Evolutionary conservation across 352 stramenopile genomes (phyloP), one percentile per base, ranked within the genome.

Genomic region (Globisporangium orthogonon): DNA sequence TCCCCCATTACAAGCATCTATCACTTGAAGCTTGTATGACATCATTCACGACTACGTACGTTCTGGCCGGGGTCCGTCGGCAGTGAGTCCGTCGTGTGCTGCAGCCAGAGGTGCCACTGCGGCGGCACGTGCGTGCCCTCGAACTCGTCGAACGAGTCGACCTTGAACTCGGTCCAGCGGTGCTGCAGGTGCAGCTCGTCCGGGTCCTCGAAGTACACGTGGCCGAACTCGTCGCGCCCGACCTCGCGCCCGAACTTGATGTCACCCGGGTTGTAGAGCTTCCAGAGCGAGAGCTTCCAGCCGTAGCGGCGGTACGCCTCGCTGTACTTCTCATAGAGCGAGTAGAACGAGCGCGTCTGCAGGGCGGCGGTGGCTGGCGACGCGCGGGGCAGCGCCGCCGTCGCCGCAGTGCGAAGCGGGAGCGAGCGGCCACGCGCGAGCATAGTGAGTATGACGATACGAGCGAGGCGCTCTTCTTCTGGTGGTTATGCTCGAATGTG

Each of bases 181-280:
- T 95, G 78, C 65, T 89, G 76, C 48, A 79, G 69, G 58, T 76
- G 72, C 11, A 93, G 17, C 49, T 93, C 85, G 2, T 73, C 88
- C 44, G 79, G 79, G 63, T 95, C 85, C 44, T 95, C 85, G 64
- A 86, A 95, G 76, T 92, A 95, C 71, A 88, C 84, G 71, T 88
- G 87, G 47, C 85, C 85, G 61, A 92, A 90, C 68, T 88, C 68
- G 62, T 95, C 85, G 55, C 87, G 61, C 43, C 85, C 85, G 29
- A 95, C 83, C 41, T 79, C 71, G 52, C 87, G 82, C 17, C 85
- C 85, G 62, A 95, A 95, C 69, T 95, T 95, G 65, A 95, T 81
- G 60, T 95, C 85, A 14, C 81, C 81, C 2, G 81, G 77, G 67
- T 91, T 91, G 69, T 91, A 95, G n/a, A 95, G 76, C 65, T 92